Evolutionary conservation across 345 rosid species (phyloP).

Genomic region (Trapa bicornis): DNA sequence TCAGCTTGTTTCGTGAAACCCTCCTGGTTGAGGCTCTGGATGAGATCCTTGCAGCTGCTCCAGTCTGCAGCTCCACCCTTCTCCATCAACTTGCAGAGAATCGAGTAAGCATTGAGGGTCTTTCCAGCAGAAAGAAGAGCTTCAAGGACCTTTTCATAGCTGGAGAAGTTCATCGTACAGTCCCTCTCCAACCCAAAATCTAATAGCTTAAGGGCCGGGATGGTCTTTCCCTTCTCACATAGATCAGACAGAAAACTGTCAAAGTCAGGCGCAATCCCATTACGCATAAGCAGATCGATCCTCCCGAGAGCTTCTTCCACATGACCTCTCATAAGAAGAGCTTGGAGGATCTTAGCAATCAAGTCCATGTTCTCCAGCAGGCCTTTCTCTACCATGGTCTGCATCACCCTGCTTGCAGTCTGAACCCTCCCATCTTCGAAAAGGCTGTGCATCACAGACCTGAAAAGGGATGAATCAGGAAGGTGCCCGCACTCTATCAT

Average conservation of each 20-base stretch:
- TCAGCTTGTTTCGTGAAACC: slow-evolving; percentile 89
- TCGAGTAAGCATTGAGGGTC: slow-evolving; percentile 79
- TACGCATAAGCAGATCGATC: slow-evolving; percentile 54
- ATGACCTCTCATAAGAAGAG: slow-evolving; percentile 79
- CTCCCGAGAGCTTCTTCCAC: slow-evolving; percentile 87
- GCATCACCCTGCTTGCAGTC: slow-evolving; percentile 87
- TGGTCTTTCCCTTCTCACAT: slow-evolving; percentile 73
- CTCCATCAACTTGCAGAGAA: slow-evolving; percentile 67
- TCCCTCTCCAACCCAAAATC: slow-evolving; percentile 69
- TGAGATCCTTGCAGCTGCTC: slow-evolving; percentile 61
- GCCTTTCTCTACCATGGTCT: slow-evolving; percentile 78
- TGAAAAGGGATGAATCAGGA: slow-evolving; percentile 55
- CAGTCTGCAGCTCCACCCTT: slow-evolving; percentile 57
- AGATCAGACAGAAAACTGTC: slow-evolving; percentile 48
- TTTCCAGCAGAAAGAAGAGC: slow-evolving; percentile 71
- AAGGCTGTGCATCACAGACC: slow-evolving; percentile 74
- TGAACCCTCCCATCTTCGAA: slow-evolving; percentile 84
- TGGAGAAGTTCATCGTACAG: slow-evolving; percentile 36
- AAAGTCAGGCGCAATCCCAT: slow-evolving; percentile 37
- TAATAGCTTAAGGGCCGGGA: slow-evolving; percentile 68
- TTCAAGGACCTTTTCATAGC: slow-evolving; percentile 75
- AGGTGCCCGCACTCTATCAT: slow-evolving; percentile 76
- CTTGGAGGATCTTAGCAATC: slow-evolving; percentile 64
- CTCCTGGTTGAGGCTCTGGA: slow-evolving; percentile 63
- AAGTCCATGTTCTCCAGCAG: slow-evolving; percentile 66